A percentile compares a stretch with the other conserved stretches of the same genome.
phyloP scores from a whole-genome alignment of 2,329 filamentous ascomycete species.

The Biscogniauxia mediterranea region DNA sequence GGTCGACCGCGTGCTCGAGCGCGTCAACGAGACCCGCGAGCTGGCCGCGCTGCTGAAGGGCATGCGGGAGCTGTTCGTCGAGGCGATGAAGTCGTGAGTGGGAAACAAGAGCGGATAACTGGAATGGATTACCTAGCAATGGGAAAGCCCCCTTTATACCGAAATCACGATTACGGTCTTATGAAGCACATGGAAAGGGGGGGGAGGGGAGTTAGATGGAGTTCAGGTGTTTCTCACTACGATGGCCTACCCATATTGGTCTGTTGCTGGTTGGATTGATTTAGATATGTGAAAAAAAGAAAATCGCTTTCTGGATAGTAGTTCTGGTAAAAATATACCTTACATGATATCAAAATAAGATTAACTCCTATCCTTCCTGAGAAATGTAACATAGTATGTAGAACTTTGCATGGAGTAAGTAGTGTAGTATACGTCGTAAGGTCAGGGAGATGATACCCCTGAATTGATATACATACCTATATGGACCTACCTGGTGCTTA shows the following conservation, averaged over 20 bases:
- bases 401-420: no score
- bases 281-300: not conserved
- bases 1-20: slow-evolving; percentile 73
- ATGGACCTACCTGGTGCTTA: no score
- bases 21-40: slow-evolving; percentile 78
- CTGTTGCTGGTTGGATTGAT: not conserved
- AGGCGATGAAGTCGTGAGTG: slow-evolving; percentile 54
- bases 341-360: not conserved
- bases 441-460: no score
- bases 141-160: no score
- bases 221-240: not conserved
- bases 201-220: not conserved
- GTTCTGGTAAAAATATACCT: not conserved
- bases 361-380: not conserved
- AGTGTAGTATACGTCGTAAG: no score
- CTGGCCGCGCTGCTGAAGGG: slow-evolving; percentile 72
- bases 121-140: not conserved
- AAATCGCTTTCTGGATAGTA: not conserved
- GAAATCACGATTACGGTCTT: not conserved
- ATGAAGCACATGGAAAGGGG: not conserved
- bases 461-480: no score
- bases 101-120: no score
- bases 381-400: not conserved
- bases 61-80: slow-evolving; percentile 77
- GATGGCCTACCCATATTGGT: not conserved